Percentiles rank a stretch among this genome's conserved stretches.
Conservation (phyloP, 2,329 filamentous ascomycete species). For the Fusarium sulawesiense region DNA sequence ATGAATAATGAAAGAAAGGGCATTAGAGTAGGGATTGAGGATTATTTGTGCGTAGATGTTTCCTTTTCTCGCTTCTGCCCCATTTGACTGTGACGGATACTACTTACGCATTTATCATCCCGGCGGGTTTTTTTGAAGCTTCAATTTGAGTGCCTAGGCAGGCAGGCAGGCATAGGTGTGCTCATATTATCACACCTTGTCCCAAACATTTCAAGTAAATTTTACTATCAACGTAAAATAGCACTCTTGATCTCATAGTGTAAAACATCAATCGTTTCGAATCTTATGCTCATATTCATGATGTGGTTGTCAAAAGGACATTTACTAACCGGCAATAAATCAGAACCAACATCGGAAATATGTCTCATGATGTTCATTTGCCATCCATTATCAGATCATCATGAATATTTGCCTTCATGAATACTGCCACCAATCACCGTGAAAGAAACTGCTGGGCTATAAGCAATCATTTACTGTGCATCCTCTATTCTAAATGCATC, state of each 20-base stretch:
- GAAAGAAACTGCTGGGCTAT: not conserved
- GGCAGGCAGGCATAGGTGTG: not conserved
- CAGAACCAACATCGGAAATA: not conserved
- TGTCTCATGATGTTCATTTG: not conserved
- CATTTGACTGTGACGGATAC: constrained; percentile 41
- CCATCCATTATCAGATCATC: not conserved
- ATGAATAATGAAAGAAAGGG: not conserved
- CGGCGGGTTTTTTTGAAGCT: constrained; percentile 30
- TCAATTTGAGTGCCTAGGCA: not conserved
- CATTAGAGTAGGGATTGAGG: not conserved
- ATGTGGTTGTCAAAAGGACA: not conserved
- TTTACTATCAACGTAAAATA: not conserved
- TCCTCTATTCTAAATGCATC: not conserved
- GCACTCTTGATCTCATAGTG: not conserved
- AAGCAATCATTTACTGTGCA: no score
- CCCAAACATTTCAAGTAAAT: not conserved
- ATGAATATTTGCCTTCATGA: not conserved
- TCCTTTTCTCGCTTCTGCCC: constrained; percentile 23
- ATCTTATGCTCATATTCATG: not conserved
- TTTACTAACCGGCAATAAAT: not conserved
- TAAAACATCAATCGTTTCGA: not conserved
- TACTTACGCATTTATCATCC: constrained; percentile 41
- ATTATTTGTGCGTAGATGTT: constrained; percentile 19
- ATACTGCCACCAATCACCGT: not conserved
- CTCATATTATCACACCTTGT: not conserved